These are phyloP conservation scores for Boletus huronensis DNA, from an alignment of 768 basidiomycete genomes.

Conservation along the genomic window DNA sequence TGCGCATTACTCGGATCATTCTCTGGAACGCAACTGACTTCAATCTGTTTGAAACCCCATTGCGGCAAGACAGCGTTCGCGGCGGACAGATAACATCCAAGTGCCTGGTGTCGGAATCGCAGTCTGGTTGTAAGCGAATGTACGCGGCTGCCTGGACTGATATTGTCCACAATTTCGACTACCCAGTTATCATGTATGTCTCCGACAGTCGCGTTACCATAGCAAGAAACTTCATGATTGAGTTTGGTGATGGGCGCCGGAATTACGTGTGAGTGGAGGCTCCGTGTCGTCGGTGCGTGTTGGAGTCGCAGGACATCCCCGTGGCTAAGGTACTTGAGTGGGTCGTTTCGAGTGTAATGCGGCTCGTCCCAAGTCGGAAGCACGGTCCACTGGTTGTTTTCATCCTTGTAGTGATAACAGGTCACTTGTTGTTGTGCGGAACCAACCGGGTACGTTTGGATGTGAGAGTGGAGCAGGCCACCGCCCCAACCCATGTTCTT, in stretches of 20 bases:
- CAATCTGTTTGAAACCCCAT: constrained; percentile 99
- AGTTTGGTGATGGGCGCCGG: constrained; percentile 86
- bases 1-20: constrained; percentile 76
- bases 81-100: constrained; percentile 88
- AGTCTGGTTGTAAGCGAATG: constrained; percentile 90
- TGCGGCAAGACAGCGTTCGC: constrained; percentile 88
- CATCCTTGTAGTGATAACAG: constrained; percentile 99
- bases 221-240: constrained; percentile 89
- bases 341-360: constrained; percentile 58
- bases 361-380: constrained; percentile 79
- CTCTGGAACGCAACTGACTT: constrained; percentile 90
- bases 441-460: constrained; percentile 91
- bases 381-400: constrained; percentile 90
- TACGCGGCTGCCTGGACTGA: constrained; percentile 64
- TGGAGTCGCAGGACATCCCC: constrained; percentile 78
- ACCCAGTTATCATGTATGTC: constrained; percentile 89
- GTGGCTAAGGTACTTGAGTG: constrained; percentile 66
- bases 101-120: constrained; percentile 70
- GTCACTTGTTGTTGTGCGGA: constrained; percentile 95
- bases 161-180: constrained; percentile 92
- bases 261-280: constrained; percentile 88
- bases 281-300: constrained; percentile 80
- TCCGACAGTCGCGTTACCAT: constrained; percentile 87
- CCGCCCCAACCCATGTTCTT: constrained; percentile 99
- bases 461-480: constrained; percentile 93